A percentile compares a stretch with the other conserved stretches of the same genome.
phyloP scores from a whole-genome alignment of 73 alveolate species.

The Uronychia setigera region DNA sequence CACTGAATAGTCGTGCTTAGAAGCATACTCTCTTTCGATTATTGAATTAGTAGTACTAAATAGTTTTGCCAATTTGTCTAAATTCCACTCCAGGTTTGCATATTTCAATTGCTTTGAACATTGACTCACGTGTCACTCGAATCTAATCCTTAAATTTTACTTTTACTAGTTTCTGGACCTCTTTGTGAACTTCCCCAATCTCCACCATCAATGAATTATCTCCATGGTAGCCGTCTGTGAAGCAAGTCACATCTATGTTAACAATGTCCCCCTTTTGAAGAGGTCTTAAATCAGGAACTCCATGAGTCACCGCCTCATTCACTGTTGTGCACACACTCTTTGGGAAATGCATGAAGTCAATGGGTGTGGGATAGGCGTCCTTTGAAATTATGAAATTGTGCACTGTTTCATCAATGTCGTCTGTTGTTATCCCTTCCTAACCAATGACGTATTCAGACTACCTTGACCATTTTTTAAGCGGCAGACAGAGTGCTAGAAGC shows the following conservation, averaged over 20 bases:
- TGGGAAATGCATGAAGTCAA: slow-evolving; percentile 92
- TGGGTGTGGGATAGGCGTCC: slow-evolving; percentile 93
- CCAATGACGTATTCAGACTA: not conserved
- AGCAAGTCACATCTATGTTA: slow-evolving; percentile 90
- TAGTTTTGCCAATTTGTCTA: slow-evolving; percentile 84
- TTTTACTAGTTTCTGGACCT: slow-evolving; percentile 75
- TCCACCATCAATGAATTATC: slow-evolving; percentile 91
- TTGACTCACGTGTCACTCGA: slow-evolving; percentile 77
- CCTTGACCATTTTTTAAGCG: slow-evolving; percentile 78
- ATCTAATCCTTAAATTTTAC: too few relatives aligned
- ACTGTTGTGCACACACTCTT: slow-evolving; percentile 93
- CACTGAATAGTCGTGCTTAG: slow-evolving; percentile 72
- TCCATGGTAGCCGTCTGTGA: slow-evolving; percentile 88
- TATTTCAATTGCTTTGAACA: slow-evolving; percentile 79
- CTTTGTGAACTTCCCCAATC: slow-evolving; percentile 83
- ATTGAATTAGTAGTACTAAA: slow-evolving; percentile 46
- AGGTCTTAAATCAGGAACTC: slow-evolving; percentile 90
- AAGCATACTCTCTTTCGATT: slow-evolving; percentile 56
- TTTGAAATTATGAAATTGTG: slow-evolving; percentile 83
- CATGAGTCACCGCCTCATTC: slow-evolving; percentile 95
- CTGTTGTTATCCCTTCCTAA: slow-evolving; percentile 83
- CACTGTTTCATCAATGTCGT: slow-evolving; percentile 89
- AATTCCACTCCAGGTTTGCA: slow-evolving; percentile 90
- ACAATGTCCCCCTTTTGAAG: slow-evolving; percentile 86
- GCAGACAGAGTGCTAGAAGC: slow-evolving; percentile 82